phyloP scores from a whole-genome alignment of 768 basidiomycete species.

The Termitomyces sp. region DNA sequence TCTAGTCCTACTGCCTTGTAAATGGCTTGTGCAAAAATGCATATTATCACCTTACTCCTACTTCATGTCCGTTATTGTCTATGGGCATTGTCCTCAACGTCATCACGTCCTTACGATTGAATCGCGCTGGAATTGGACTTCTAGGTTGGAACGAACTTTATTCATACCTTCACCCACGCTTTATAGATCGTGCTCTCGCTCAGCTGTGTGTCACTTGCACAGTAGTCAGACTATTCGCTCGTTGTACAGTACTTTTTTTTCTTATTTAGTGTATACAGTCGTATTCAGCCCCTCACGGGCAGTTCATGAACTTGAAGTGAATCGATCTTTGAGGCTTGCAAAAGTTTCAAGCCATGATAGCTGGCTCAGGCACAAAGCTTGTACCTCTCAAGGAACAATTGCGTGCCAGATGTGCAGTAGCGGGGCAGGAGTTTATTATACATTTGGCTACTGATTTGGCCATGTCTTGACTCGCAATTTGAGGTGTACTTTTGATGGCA shows the following conservation, averaged over 20 bases:
- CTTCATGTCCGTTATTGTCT: background rate
- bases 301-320: background rate
- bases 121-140: conserved; percentile 10
- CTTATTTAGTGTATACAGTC: background rate
- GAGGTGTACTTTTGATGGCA: too few relatives aligned
- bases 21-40: background rate
- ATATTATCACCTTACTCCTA: background rate
- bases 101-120: background rate
- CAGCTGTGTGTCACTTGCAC: background rate
- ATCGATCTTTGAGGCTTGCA: too few relatives aligned
- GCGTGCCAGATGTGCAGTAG: too few relatives aligned
- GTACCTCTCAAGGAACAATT: too few relatives aligned
- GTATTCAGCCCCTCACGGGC: background rate
- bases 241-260: background rate
- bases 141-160: conserved; percentile 5
- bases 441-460: too few relatives aligned
- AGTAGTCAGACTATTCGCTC: background rate
- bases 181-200: background rate
- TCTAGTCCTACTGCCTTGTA: conserved; percentile 26
- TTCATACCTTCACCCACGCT: background rate
- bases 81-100: background rate
- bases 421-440: too few relatives aligned
- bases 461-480: too few relatives aligned
- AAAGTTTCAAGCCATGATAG: too few relatives aligned
- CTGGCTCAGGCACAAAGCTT: too few relatives aligned